Base-by-base conservation (phyloP, 768 basidiomycete genomes). In the Suillus placidus region DNA sequence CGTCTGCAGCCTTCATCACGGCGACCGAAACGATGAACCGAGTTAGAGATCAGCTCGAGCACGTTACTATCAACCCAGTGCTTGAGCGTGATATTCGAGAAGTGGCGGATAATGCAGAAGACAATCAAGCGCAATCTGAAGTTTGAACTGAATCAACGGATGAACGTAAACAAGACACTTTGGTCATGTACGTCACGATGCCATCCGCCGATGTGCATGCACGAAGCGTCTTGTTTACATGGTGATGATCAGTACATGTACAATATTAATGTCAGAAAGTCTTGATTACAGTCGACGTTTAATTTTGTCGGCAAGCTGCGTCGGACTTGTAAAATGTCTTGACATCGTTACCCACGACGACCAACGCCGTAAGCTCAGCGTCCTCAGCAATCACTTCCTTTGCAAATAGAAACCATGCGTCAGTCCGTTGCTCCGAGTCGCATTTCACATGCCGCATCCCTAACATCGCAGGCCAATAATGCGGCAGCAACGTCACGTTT, bases 401-500 rank as follows among this genome's bases (percentile, higher is more conserved):
- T 26, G 49, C 6, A 14, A 51, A 51, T 51, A 18, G 30, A 54
- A 18, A 18, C 9, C 16, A 54, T 54, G 86, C 85, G 88, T 55
- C 84, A 85, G 63, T 90, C 89, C 12, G 72, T 84, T 18, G 83
- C 82, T 20, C 79, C 84, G 1, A 80, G 70, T 70, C 85, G 87
- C 51, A 80, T 79, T 23, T 87, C 86, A 16, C 84, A 87, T 68
- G 79, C 78, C 8, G 72, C 80, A 49, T 78, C 43, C 73, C 77
- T 64, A 63, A 47, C 65, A 38, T 55, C 54, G 6, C 78, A 83
- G 79, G 52, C 52, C 52, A 32, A 32, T 32, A 54, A 18, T 18
- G 52, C 85, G 2, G 85, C 85, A 1, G 82, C 87, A 1, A 65
- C 78, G 1, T 81, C 85, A 20, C 88, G 88, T 68, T 82, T 91